Evolutionary conservation across 1,284 basidiomycete species (phyloP).

Genomic region (Puccinia novopanici): DNA sequence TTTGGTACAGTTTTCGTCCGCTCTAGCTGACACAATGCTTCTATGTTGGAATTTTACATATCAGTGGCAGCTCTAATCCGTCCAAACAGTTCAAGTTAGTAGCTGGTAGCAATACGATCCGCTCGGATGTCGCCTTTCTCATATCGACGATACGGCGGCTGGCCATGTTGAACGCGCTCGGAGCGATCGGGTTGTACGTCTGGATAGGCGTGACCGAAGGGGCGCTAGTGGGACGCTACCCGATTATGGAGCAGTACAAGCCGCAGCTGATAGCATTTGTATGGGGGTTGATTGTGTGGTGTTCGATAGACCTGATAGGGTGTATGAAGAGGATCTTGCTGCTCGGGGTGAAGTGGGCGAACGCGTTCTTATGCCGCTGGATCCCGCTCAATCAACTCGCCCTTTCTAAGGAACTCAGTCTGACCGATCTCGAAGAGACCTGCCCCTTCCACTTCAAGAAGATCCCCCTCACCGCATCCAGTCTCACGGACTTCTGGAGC

Average conservation of each 20-base stretch:
- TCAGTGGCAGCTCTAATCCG: slow-evolving; percentile 4
- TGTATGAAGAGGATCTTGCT: neutral
- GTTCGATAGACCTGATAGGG: neutral
- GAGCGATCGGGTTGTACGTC: slow-evolving; percentile 26
- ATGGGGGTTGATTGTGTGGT: slow-evolving; percentile 9
- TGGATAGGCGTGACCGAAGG: neutral
- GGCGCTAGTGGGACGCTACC: neutral
- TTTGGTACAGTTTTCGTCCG: neutral
- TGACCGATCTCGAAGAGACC: neutral
- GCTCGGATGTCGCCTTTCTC: slow-evolving; percentile 46
- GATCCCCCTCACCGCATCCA: neutral
- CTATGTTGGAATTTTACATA: neutral
- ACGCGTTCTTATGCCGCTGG: too few relatives aligned
- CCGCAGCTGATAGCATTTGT: neutral
- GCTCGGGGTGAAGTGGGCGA: neutral
- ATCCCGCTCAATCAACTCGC: neutral
- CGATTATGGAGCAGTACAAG: neutral
- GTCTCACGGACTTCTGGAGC: slow-evolving; percentile 29
- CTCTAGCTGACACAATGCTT: neutral
- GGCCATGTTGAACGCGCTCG: slow-evolving; percentile 54
- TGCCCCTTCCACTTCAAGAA: neutral
- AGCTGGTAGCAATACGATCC: slow-evolving; percentile 21
- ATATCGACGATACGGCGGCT: slow-evolving; percentile 8
- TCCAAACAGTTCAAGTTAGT: slow-evolving; percentile 4
- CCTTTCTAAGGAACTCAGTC: neutral